Evolutionary conservation across 352 stramenopile genomes (phyloP), one percentile per base, ranked within the genome.

Genomic region (Paralagenidium karlingii): DNA sequence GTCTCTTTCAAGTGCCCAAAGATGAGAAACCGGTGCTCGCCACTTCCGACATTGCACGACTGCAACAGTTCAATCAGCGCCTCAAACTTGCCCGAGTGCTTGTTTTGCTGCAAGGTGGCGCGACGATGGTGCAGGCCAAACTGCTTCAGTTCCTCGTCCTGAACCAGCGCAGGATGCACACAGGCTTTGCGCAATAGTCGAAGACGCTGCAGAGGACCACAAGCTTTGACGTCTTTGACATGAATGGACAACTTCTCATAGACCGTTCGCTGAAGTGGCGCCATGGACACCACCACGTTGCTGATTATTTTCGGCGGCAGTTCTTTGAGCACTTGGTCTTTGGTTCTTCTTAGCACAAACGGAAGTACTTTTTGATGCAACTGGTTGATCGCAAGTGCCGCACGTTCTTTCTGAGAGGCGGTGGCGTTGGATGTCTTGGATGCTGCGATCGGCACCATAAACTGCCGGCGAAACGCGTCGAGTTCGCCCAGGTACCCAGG

Each of bases 271-370:
- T 99, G 95, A 24, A 90, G 28, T 5, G 67, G 45, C n/a, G 83
- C 89, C 16, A 98, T 66, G 10, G 74, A 53, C 39, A 94, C 76
- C 21, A 89, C 49, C 34, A 98, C 59, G 45, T 97, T 94, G 7
- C 86, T 94, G 27, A 99, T 87, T 37, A 94, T 96, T 66, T 99
- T 99, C 16, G 94, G 87, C 24, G 96, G 96, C 20, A 99, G 59
- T 36, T 99, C 95, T 26, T 74, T 74, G 21, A 99, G 68, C 27
- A 99, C 96, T 51, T 96, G 58, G 15, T 80, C 62, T 58, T 99
- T 99, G n/a, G 91, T 96, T 39, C 96, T 70, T 22, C 96, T 69
- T 32, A 99, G 54, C 28, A 99, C 82, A 57, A 99, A 99, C 20
- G 96, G 96, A 25, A 98, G 55, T n/a, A 98, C 78, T 39, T 95